Evolutionary conservation across 2,329 filamentous ascomycete species (phyloP).

Genomic region (Apiospora sp.): DNA sequence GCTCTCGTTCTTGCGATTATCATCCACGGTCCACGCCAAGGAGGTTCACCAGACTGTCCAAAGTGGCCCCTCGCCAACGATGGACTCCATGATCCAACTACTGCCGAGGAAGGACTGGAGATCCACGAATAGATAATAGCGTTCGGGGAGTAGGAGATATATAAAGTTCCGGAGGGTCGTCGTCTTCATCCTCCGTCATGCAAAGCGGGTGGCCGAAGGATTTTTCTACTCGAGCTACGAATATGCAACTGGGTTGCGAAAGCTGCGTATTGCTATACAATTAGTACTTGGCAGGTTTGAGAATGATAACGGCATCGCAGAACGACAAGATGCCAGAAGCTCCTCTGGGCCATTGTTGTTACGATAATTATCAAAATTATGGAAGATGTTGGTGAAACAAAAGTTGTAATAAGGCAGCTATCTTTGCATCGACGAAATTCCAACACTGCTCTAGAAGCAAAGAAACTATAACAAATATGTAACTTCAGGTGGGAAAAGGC

Average conservation of each 20-base stretch:
- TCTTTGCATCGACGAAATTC: too few relatives aligned
- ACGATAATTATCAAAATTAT: too few relatives aligned
- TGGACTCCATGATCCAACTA: background rate
- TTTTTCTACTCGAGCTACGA: background rate
- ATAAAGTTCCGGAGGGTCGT: background rate
- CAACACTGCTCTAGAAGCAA: too few relatives aligned
- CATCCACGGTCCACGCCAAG: background rate
- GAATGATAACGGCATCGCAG: background rate
- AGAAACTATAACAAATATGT: too few relatives aligned
- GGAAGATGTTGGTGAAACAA: too few relatives aligned
- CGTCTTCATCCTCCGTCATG: constrained; percentile 1
- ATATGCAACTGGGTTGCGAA: background rate
- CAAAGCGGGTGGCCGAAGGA: background rate
- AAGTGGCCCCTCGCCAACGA: background rate
- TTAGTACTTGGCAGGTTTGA: background rate
- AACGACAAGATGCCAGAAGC: too few relatives aligned
- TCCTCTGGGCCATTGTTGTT: too few relatives aligned
- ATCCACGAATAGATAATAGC: background rate
- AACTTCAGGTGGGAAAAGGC: too few relatives aligned
- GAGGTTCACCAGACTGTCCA: background rate
- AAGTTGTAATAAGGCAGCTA: too few relatives aligned
- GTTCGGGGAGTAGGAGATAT: background rate
- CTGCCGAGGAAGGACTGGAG: background rate
- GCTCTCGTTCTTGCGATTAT: background rate
- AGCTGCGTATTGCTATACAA: background rate